Percentiles rank a stretch among this genome's conserved stretches.
These are phyloP conservation scores for Botrytis galanthina DNA, from an alignment of 2,329 filamentous ascomycete species.

Conservation along the genomic window DNA sequence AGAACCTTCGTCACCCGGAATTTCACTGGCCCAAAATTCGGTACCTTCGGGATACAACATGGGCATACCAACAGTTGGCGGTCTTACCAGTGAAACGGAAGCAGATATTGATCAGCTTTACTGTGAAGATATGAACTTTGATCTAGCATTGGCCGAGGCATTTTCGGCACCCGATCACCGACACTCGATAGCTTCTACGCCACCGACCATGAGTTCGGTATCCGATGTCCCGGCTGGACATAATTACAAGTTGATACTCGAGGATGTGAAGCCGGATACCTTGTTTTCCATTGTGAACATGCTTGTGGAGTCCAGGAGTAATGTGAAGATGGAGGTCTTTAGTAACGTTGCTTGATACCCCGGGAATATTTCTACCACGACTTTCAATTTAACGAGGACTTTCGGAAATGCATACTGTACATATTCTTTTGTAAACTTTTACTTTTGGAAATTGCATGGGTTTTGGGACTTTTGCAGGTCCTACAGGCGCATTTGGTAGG, in stretches of 20 bases:
- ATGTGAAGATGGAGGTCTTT: conserved; percentile 18
- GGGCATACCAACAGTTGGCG: background rate
- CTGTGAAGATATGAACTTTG: conserved; percentile 15
- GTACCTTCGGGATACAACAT: conserved; percentile 7
- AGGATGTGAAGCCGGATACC: conserved; percentile 12
- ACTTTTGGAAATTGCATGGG: conserved; percentile 1
- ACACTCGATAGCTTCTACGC: conserved; percentile 8
- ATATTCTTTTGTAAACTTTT: background rate
- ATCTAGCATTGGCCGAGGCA: conserved; percentile 14
- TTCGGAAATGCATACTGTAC: conserved; percentile 4
- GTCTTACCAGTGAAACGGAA: conserved; percentile 4
- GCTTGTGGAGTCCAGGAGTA: conserved; percentile 18
- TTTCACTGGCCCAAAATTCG: conserved; percentile 11
- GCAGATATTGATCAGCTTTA: conserved; percentile 10
- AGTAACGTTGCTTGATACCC: conserved; percentile 16
- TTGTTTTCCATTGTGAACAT: conserved; percentile 15
- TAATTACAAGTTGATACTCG: conserved; percentile 15
- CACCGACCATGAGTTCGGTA: conserved; percentile 6
- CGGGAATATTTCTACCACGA: background rate
- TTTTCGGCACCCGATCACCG: conserved; percentile 2
- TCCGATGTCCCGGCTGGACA: conserved; percentile 8
- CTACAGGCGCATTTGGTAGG: conserved; percentile 3
- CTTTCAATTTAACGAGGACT: background rate
- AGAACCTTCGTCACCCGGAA: conserved; percentile 9
- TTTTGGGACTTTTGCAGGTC: background rate